Evolutionary conservation across 2,329 filamentous ascomycete genomes (phyloP).

Genomic region (Leptographium procerum): DNA sequence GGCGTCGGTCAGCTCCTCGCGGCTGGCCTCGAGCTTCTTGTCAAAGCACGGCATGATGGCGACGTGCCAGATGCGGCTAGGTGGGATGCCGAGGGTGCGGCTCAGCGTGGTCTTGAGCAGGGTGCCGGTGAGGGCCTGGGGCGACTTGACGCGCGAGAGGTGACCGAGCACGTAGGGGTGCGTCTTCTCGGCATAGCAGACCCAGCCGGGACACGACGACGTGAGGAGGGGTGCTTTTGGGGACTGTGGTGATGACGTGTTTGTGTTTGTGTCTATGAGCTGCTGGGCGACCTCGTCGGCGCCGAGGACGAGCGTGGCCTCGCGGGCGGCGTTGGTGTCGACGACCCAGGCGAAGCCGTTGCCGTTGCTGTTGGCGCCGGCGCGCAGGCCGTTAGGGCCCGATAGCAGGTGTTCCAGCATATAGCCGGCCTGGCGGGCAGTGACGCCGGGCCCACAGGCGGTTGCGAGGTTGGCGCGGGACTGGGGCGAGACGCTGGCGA

Average conservation of each 20-base stretch:
- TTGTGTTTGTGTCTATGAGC: too few relatives aligned
- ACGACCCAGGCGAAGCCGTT: slow-evolving; percentile 83
- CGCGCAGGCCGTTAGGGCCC: slow-evolving; percentile 56
- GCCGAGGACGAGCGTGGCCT: slow-evolving; percentile 71
- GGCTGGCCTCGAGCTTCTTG: slow-evolving; percentile 93
- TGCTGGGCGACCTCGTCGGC: slow-evolving; percentile 56
- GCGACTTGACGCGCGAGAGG: slow-evolving; percentile 82
- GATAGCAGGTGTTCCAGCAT: slow-evolving; percentile 75
- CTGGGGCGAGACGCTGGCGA: slow-evolving; percentile 90
- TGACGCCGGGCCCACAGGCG: slow-evolving; percentile 60
- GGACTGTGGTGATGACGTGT: too few relatives aligned
- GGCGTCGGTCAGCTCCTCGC: slow-evolving; percentile 77
- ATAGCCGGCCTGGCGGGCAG: slow-evolving; percentile 60
- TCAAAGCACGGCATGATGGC: slow-evolving; percentile 98
- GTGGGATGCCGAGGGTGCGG: slow-evolving; percentile 56
- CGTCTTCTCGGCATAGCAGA: slow-evolving; percentile 97
- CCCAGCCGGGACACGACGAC: slow-evolving; percentile 92
- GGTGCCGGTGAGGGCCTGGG: slow-evolving; percentile 83
- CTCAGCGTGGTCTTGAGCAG: slow-evolving; percentile 79
- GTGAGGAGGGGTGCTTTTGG: slow-evolving; percentile 51
- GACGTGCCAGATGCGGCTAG: slow-evolving; percentile 82
- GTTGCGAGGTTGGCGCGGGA: slow-evolving; percentile 80
- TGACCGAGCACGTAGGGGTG: slow-evolving; percentile 89
- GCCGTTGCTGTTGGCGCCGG: slow-evolving; percentile 35
- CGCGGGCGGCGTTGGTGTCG: slow-evolving; percentile 75